Percentiles rank a stretch among this genome's conserved stretches.
Evolutionary conservation across 805 yeast species (phyloP).

Genomic region (Zygosaccharomyces kombuchaensis): DNA sequence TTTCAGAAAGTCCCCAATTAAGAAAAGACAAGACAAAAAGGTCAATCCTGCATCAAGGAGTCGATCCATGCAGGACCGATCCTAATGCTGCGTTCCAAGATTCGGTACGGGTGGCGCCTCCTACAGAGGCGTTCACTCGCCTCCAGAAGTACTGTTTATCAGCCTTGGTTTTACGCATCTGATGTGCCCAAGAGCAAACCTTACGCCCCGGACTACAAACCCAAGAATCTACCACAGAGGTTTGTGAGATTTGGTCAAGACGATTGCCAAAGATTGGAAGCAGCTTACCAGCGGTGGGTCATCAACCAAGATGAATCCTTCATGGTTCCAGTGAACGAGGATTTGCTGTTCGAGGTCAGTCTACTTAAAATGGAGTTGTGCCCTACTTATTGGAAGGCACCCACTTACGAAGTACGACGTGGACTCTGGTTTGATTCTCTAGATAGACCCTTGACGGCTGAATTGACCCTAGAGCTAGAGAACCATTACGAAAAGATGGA

Average conservation of each 20-base stretch:
- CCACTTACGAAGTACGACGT: slow-evolving; percentile 73
- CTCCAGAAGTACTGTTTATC: background rate
- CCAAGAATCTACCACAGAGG: slow-evolving; percentile 47
- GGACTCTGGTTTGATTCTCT: slow-evolving; percentile 76
- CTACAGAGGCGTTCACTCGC: background rate
- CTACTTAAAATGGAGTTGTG: slow-evolving; percentile 47
- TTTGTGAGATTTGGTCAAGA: slow-evolving; percentile 62
- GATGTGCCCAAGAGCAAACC: slow-evolving; percentile 74
- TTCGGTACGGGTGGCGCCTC: background rate
- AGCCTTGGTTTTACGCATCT: slow-evolving; percentile 75
- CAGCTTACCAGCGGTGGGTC: slow-evolving; percentile 35
- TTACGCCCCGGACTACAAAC: slow-evolving; percentile 48
- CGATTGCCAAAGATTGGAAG: slow-evolving; percentile 64
- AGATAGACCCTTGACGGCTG: slow-evolving; percentile 50
- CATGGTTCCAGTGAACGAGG: slow-evolving; percentile 69
- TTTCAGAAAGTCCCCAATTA: too few species aligned
- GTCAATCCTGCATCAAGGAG: too few species aligned
- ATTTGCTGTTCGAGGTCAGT: slow-evolving; percentile 70
- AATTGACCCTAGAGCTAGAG: slow-evolving; percentile 57
- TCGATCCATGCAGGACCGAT: background rate
- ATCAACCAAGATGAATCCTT: slow-evolving; percentile 4
- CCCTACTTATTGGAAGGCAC: slow-evolving; percentile 89
- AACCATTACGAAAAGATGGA: slow-evolving; percentile 42
- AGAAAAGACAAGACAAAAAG: too few species aligned
- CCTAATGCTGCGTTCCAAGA: background rate